Percentiles rank a stretch among this genome's conserved stretches.
phyloP scores from a whole-genome alignment of 345 rosid genomes.

The Anacardium occidentale region DNA sequence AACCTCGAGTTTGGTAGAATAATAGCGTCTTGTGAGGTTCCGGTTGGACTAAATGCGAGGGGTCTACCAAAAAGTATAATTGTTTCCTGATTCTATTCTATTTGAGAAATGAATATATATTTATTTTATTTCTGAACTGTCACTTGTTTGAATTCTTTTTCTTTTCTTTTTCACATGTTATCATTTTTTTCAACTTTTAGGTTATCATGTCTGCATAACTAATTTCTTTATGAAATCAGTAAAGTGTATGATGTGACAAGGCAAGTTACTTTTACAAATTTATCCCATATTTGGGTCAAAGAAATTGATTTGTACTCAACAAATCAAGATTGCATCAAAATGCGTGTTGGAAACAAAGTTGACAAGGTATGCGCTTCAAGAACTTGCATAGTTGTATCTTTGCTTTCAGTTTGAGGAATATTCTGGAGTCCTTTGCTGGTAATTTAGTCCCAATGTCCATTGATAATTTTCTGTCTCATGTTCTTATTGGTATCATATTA shows the following conservation, averaged over 20 bases:
- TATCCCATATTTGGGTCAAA: conserved; percentile 91
- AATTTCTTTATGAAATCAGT: conserved; percentile 7
- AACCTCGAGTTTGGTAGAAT: too few relatives aligned
- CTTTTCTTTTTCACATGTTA: neutral
- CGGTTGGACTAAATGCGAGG: neutral
- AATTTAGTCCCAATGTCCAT: neutral
- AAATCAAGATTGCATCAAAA: conserved; percentile 89
- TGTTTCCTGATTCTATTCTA: neutral
- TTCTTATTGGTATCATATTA: neutral
- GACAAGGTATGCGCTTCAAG: conserved; percentile 60
- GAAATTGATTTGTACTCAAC: conserved; percentile 90
- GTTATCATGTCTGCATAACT: conserved; percentile 2
- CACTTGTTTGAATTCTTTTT: neutral
- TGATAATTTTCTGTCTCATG: neutral
- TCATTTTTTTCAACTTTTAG: neutral
- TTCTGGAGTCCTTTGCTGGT: neutral
- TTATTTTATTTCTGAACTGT: neutral
- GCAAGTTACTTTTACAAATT: conserved; percentile 87
- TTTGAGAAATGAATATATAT: neutral
- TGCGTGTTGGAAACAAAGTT: conserved; percentile 97
- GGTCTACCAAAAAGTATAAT: neutral
- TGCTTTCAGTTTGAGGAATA: neutral
- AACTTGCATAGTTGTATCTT: neutral
- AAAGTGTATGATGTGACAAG: conserved; percentile 88
- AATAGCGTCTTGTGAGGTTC: too few relatives aligned